Conservation (phyloP, 1,139 yeast species). For the Saccharomyces hybrid region DNA sequence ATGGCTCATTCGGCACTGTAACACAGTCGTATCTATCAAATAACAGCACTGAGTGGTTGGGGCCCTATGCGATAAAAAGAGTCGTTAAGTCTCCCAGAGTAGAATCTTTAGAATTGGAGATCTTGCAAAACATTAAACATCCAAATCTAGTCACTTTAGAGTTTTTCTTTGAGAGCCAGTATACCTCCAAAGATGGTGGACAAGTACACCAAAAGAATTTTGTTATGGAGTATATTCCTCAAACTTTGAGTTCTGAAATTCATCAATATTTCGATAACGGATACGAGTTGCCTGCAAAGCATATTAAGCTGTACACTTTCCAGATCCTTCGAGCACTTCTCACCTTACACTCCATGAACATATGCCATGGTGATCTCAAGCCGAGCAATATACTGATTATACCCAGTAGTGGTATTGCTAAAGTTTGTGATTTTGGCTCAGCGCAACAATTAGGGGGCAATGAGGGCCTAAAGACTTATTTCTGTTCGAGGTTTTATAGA, state of each 20-base stretch:
- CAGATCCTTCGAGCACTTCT: background rate
- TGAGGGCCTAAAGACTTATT: background rate
- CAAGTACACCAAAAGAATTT: background rate
- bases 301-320: background rate
- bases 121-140: background rate
- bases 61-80: background rate
- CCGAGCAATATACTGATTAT: conserved; percentile 77
- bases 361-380: conserved; percentile 70
- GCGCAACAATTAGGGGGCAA: conserved; percentile 53
- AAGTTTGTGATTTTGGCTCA: conserved; percentile 94
- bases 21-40: background rate
- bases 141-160: background rate
- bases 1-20: background rate
- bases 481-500: conserved; percentile 34
- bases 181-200: background rate
- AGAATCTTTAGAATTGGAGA: background rate
- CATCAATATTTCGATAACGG: background rate
- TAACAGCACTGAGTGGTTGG: background rate
- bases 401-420: conserved; percentile 68
- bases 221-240: conserved; percentile 1
- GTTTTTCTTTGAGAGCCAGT: background rate
- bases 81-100: background rate
- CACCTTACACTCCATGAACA: background rate
- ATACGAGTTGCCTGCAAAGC: background rate
- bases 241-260: background rate